Conservation (phyloP, 169 alveolate species). For the Plasmodium blacklocki region DNA sequence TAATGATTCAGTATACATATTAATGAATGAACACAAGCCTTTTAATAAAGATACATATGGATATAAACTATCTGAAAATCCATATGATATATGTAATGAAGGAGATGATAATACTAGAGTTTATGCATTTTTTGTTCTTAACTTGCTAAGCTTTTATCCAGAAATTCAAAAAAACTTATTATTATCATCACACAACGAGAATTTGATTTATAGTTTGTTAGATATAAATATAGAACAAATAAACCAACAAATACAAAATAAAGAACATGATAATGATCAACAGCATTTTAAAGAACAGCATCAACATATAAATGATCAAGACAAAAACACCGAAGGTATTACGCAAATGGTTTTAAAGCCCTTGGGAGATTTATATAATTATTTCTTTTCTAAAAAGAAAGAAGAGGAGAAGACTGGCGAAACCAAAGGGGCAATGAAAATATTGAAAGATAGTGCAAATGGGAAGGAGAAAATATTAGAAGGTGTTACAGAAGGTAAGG, state of each 20-base stretch:
- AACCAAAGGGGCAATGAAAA: no score
- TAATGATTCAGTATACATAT: constrained; percentile 34
- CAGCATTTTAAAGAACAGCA: not conserved
- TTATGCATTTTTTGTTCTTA: constrained; percentile 53
- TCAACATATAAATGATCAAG: not conserved
- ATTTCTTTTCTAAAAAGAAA: constrained; percentile 17
- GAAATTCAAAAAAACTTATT: constrained; percentile 41
- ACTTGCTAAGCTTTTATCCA: constrained; percentile 40
- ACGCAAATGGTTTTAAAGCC: constrained; percentile 11
- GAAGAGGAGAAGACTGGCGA: not conserved
- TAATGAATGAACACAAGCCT: constrained; percentile 38
- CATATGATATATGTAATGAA: constrained; percentile 21
- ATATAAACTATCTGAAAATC: constrained; percentile 27
- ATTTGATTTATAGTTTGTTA: constrained; percentile 42
- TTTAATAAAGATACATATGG: constrained; percentile 62
- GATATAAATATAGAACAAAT: constrained; percentile 25
- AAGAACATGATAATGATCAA: not conserved
- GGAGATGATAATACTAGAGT: constrained; percentile 72
- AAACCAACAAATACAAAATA: not conserved
- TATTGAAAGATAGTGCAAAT: not conserved
- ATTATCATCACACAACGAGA: constrained; percentile 11
- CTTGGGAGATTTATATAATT: constrained; percentile 21
- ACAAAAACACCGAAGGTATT: not conserved
- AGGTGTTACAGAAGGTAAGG: not conserved
- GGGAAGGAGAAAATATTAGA: no score